Conservation (phyloP, 768 basidiomycete genomes). For the Pleurotus giganteus region DNA sequence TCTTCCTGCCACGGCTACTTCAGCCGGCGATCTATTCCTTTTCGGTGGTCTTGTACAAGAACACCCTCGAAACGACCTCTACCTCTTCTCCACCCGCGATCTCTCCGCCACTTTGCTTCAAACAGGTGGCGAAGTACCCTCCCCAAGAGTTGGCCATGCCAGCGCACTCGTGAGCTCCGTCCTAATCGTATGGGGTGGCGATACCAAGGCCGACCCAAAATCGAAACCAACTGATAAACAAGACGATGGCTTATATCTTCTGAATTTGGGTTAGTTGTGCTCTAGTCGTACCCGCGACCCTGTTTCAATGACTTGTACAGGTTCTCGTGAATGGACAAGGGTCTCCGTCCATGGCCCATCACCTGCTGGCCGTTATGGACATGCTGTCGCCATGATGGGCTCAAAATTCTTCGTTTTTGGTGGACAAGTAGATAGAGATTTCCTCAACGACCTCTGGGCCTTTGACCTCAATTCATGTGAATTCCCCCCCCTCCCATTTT, state of each 20-base stretch:
- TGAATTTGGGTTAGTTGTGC: slow-evolving; percentile 81
- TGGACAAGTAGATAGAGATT: slow-evolving; percentile 93
- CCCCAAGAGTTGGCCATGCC: slow-evolving; percentile 93
- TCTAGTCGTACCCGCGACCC: not conserved
- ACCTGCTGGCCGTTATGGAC: slow-evolving; percentile 91
- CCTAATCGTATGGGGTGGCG: slow-evolving; percentile 97
- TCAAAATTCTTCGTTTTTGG: slow-evolving; percentile 95
- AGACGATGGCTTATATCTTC: slow-evolving; percentile 90
- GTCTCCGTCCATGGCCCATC: slow-evolving; percentile 74
- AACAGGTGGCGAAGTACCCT: slow-evolving; percentile 86
- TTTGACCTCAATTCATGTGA: slow-evolving; percentile 94
- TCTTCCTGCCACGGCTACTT: slow-evolving; percentile 72
- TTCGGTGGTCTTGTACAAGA: slow-evolving; percentile 97
- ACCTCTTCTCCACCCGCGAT: slow-evolving; percentile 80
- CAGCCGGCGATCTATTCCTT: slow-evolving; percentile 89
- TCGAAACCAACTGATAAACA: slow-evolving; percentile 67
- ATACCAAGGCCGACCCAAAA: slow-evolving; percentile 79
- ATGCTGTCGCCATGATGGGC: slow-evolving; percentile 89
- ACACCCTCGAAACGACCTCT: slow-evolving; percentile 87
- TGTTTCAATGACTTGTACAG: slow-evolving; percentile 35
- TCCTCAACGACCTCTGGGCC: slow-evolving; percentile 92
- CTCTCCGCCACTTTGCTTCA: slow-evolving; percentile 80
- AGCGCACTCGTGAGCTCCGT: slow-evolving; percentile 95
- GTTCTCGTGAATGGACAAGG: slow-evolving; percentile 93
- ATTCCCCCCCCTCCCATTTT: slow-evolving; percentile 23